Evolutionary conservation across 306 rosid genomes (phyloP), one percentile per base, ranked within the genome.

Genomic region (Gastrolobium villosum): DNA sequence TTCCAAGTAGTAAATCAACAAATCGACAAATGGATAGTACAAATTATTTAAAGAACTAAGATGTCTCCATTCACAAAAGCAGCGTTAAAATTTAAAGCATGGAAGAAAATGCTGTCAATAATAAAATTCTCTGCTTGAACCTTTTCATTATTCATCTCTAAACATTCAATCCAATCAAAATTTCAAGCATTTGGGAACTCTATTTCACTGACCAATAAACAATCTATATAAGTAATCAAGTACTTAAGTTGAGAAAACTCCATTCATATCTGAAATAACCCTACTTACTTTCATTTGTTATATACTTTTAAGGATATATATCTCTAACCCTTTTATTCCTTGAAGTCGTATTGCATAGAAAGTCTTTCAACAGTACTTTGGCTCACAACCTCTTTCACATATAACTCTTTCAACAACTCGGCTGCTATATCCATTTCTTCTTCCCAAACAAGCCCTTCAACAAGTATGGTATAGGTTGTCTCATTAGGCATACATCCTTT

Each of bases 381-480:
- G 81, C 90, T 87, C 73, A 95, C 6, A 66, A 88, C 94, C 65
- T 79, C 85, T 74, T 79, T 89, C 80, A 37, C 34, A 20, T 74
- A 65, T 72, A 95, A 81, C 82, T 91, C 97, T 59, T 84, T 88
- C 84, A 92, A 60, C 50, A 95, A 83, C 35, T 77, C 61, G 7
- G 86, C 88, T 4, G 93, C 96, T 44, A 91, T 81, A 75, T 89
- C 94, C 34, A 65, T 81, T 80, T 91, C 85, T 45, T 87, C 91
- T 83, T 95, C 88, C 15, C 86, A 89, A 76, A 91, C 91, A 63
- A 95, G 82, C 66, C 97, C 98, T 85, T 92, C 98, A 78, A 95
- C 91, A 2, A 95, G 70, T 86, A 91, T 89, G 46, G 89, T 75
- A 41, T 91, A 95, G 48, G 99, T 95, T 49, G 81, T 82, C 85